Evolutionary conservation across 257 asterid species (phyloP), one percentile per base, ranked within the genome.

Genomic region (Asclepias syriaca): DNA sequence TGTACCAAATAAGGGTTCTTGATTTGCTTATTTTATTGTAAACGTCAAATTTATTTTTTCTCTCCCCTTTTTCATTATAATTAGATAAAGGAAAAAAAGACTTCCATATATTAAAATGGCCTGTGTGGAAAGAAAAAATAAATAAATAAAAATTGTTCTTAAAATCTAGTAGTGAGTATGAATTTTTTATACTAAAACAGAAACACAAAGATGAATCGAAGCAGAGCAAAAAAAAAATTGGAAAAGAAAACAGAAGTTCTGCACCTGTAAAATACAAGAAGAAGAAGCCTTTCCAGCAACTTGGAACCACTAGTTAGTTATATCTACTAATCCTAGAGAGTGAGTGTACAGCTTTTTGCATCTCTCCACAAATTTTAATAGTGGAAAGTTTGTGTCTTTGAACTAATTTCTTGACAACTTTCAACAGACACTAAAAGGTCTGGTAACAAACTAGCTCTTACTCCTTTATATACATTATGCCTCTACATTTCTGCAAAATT

Each of bases 391-490:
- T n/a, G 57, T 54, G 15, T 14, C 60, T 46, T 51, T 14, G 22
- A 27, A 53, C 63, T 91, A 85, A 87, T 77, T 84, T 81, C 89
- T 80, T 87, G 39, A 84, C 93, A 66, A 87, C 75, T 55, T 78
- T 81, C 78, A 90, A 81, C 89, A 92, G 80, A 80, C 90, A 85
- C 50, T 85, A 65, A 85, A 72, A 91, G 71, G 97, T 93, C 82
- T 22, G 24, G 39, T 49, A 46, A 13, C 29, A 65, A 65, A 18
- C 64, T 53, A 18, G 18, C 12, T 32, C n/a, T 59, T 70, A 54
- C 1, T 70, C 65, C 74, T 34, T 34, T 34, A 34, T 69, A 63
- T 1, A 32, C 49, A 34, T 6, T 15, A 37, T 37, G 50, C 68
- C 68, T 37, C 18, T 2, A 64, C 29, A 37, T 37, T 64, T 64